These are phyloP conservation scores for Globisporangium solare DNA, from an alignment of 352 stramenopile genomes.

Conservation along the genomic window DNA sequence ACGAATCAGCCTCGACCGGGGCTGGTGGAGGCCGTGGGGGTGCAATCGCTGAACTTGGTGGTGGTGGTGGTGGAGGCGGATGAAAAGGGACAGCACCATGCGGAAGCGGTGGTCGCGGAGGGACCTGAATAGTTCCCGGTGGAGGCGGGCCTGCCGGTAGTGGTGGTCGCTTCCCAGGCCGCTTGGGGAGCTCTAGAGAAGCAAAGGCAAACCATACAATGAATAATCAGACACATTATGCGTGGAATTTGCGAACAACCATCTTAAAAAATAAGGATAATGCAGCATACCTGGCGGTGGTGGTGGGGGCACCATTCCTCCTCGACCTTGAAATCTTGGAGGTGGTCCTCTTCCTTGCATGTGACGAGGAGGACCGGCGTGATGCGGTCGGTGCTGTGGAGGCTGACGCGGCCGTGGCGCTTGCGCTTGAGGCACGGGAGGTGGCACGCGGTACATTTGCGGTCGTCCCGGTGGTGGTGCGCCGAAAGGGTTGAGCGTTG, in stretches of 20 bases:
- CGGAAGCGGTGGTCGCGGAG: conserved; percentile 48
- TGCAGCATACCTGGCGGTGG: conserved; percentile 9
- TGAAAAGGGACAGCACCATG: conserved; percentile 26
- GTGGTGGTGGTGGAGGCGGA: conserved; percentile 31
- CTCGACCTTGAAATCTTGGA: conserved; percentile 5
- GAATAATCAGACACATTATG: background rate
- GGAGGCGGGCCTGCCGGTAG: conserved; percentile 49
- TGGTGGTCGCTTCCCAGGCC: conserved; percentile 60
- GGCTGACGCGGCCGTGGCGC: background rate
- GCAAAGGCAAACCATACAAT: background rate
- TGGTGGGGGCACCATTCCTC: background rate
- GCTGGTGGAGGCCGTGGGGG: conserved; percentile 14
- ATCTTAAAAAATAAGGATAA: too few species aligned
- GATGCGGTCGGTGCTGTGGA: conserved; percentile 14
- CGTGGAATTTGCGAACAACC: background rate
- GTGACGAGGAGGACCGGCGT: conserved; percentile 3
- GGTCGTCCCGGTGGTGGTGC: conserved; percentile 57
- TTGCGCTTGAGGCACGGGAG: conserved; percentile 9
- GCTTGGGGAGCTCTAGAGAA: conserved; percentile 9
- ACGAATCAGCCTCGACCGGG: background rate
- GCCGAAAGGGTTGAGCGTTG: conserved; percentile 73
- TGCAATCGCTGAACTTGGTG: conserved; percentile 5
- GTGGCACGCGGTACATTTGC: conserved; percentile 49
- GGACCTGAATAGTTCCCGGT: conserved; percentile 57
- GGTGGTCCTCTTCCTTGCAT: conserved; percentile 4